Base-by-base conservation (phyloP, 2,329 filamentous ascomycete genomes). In the Colletotrichum musae region DNA sequence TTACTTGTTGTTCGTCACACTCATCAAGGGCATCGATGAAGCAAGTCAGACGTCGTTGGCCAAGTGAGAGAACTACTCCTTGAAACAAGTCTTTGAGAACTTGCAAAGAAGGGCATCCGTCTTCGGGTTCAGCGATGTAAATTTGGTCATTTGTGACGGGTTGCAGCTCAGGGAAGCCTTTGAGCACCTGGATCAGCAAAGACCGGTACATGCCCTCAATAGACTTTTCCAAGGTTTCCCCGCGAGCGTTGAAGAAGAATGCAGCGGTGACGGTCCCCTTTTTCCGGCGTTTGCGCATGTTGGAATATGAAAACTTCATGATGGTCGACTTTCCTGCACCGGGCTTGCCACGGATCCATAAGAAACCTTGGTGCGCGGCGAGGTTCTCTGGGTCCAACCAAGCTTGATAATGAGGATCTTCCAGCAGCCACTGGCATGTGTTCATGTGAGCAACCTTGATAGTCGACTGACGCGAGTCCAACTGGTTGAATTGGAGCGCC, bases 381-480 rank as follows among this genome's bases (percentile, higher is more conserved):
- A 59, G 10, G 0, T 15, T 39, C 1, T 16, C n/a, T 0, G 58
- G 50, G 5, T 71, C 28, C 0, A 70, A 64, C 73, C 72, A 76
- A 3, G 15, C 36, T 16, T 39, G 9, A 24, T 72, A 76, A 1
- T 51, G 32, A 4, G 26, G 3, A 15, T 70, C 59, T 0, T 26
- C 52, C 10, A 73, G 24, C 6, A 76, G 41, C 74, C 73, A 76
- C 0, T 21, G 28, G 47, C 74, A 76, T 0, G 73, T 76, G 28
- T 72, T 71, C 2, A 9, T 1, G 15, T 74, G 68, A 1, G 66
- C 71, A 10, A 4, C 21, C 2, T 54, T 36, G 13, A 75, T 73
- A n/a, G 43, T 61, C 0, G n/a, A 24, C 32, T 70, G 50, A 0
- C 72, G 71, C 18, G 66, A 28, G 7, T 74, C 70, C 0, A 72